Evolutionary conservation across 2,329 filamentous ascomycete genomes (phyloP).

Genomic region (Penicillium janthinellum): DNA sequence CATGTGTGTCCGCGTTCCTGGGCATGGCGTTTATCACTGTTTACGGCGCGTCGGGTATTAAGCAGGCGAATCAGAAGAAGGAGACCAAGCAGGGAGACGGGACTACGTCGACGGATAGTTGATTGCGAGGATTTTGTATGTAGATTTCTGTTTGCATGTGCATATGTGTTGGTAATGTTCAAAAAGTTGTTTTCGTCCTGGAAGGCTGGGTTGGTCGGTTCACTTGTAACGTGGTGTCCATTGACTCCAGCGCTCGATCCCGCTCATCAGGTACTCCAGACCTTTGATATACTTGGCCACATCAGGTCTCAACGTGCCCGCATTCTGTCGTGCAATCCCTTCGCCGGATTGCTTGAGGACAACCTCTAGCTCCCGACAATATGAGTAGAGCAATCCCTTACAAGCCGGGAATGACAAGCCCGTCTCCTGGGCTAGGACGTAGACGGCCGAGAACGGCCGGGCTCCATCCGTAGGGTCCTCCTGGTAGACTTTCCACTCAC

Average conservation of each 20-base stretch:
- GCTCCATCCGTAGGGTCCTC: constrained; percentile 16
- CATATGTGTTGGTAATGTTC: background rate
- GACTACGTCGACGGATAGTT: background rate
- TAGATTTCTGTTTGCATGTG: background rate
- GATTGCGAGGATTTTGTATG: background rate
- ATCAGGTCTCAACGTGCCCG: constrained; percentile 5
- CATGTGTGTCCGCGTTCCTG: constrained; percentile 66
- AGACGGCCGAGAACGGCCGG: constrained; percentile 19
- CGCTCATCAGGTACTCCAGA: constrained; percentile 23
- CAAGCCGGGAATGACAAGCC: constrained; percentile 18
- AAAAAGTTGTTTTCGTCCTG: background rate
- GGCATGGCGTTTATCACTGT: constrained; percentile 68
- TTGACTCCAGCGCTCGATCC: constrained; percentile 23
- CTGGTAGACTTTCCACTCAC: constrained; percentile 21
- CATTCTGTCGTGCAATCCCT: constrained; percentile 1
- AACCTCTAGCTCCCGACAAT: constrained; percentile 25
- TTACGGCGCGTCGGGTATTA: constrained; percentile 51
- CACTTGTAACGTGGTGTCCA: constrained; percentile 21
- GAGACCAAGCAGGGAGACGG: background rate
- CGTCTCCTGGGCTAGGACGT: constrained; percentile 21
- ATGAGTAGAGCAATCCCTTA: constrained; percentile 19
- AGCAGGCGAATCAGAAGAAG: constrained; percentile 9
- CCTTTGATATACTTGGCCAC: constrained; percentile 18
- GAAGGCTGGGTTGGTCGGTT: background rate
- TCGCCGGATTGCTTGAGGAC: constrained; percentile 8